Conservation (phyloP, 441 rosid genomes). For the Francoa sonchifolia region DNA sequence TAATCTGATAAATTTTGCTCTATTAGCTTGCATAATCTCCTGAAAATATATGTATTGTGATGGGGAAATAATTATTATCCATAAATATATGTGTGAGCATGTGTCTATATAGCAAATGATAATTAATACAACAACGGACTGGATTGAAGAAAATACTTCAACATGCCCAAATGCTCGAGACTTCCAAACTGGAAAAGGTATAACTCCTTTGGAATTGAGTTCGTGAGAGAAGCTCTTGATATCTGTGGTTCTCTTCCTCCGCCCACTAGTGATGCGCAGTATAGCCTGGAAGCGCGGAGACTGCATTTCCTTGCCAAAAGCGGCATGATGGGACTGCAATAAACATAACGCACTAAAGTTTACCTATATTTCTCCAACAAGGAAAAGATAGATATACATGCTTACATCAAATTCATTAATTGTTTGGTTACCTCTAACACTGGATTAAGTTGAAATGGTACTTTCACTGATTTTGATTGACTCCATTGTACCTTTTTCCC, state of each 20-base stretch:
- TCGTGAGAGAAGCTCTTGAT: conserved; percentile 96
- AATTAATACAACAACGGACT: no score
- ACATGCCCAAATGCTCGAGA: conserved; percentile 82
- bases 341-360: background rate
- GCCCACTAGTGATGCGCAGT: conserved; percentile 71
- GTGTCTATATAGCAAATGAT: no score
- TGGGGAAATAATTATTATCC: no score
- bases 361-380: conserved; percentile 1
- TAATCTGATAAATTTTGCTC: conserved; percentile 70
- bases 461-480: conserved; percentile 58
- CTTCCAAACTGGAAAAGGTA: conserved; percentile 84
- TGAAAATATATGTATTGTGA: no score
- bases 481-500: conserved; percentile 51
- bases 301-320: conserved; percentile 66
- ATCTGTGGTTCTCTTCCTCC: conserved; percentile 67
- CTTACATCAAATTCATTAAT: background rate
- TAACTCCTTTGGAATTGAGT: conserved; percentile 94
- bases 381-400: background rate
- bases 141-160: conserved; percentile 44
- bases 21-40: conserved; percentile 79
- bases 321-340: conserved; percentile 50
- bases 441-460: conserved; percentile 32
- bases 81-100: no score
- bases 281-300: conserved; percentile 89
- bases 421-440: conserved; percentile 48